Base-by-base conservation (phyloP, 2,329 filamentous ascomycete genomes). In the Acrodontium crateriforme region DNA sequence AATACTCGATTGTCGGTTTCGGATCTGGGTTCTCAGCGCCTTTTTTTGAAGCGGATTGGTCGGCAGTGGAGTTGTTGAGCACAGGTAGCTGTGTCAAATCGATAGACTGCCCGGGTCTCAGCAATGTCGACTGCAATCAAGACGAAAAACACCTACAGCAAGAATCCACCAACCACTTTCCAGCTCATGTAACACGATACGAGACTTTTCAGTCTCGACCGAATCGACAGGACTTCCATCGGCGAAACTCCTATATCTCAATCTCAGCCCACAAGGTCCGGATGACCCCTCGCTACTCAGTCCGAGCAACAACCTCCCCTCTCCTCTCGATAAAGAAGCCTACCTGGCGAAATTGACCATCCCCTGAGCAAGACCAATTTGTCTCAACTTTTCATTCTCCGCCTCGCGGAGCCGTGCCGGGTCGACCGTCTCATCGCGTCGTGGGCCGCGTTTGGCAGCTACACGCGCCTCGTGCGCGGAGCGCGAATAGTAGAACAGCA, bases 141-240 rank as follows among this genome's bases (percentile, higher is more conserved):
- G 12, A 21, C 13, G 20, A n/a, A 29, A 12, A 15, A 35, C 16
- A 59, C 79, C 49, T 63, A 91, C 84, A 36, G 83, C 85, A 35
- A 95, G 61, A 37, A 95, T 75, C 91, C 91, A 98, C 89, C 89
- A 98, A 16, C 80, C 80, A 10, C 70, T 62, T 53, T 98, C 87
- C 39, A 98, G 58, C 59, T 98, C 84, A 45, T 83, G 74, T 24
- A 94, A 60, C 18, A 95, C 66, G 18, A 94, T 76, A 17, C 85
- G 71, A 27, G 78, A 74, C 60, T 81, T 89, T 45, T 93, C 81
- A 1, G 89, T 95, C 49, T 98, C 89, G 34, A 98, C 76, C 7
- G 74, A 74, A 45, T 93, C 82, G 20, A 94, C 71, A 2, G 80
- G 54, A 40, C 75, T 66, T 34, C 76, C 81, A 36, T 72, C 68